These are phyloP conservation scores for Lathyrus aphaca DNA, from an alignment of 306 rosid genomes.

Conservation along the genomic window DNA sequence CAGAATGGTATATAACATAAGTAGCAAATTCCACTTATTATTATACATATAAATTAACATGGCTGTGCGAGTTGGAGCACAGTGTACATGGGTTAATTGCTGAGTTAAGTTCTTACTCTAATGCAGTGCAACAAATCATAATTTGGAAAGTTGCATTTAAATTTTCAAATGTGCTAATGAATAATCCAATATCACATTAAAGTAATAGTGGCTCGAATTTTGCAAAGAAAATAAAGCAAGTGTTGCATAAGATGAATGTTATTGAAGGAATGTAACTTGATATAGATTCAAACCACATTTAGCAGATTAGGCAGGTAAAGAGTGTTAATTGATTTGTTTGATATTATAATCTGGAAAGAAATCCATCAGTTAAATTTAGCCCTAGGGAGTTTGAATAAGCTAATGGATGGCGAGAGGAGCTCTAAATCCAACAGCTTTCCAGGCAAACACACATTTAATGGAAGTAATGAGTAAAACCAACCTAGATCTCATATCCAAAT, in stretches of 20 bases:
- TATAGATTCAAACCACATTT: constrained; percentile 20
- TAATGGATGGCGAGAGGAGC: constrained; percentile 13
- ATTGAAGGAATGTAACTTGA: constrained; percentile 18
- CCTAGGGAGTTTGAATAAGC: constrained; percentile 2
- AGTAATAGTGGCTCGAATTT: constrained; percentile 11
- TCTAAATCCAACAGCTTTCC: constrained; percentile 17
- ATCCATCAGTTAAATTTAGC: constrained; percentile 27
- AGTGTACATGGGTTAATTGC: constrained; percentile 13
- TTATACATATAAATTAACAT: background rate
- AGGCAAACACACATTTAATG: constrained; percentile 2
- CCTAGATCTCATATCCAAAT: no score
- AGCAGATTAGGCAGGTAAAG: constrained; percentile 16
- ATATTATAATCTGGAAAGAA: constrained; percentile 28
- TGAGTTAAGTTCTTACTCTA: constrained; percentile 2
- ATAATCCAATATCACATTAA: constrained; percentile 15
- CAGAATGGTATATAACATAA: constrained; percentile 16
- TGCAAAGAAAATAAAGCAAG: constrained; percentile 2
- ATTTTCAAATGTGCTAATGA: constrained; percentile 1
- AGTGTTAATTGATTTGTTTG: constrained; percentile 2
- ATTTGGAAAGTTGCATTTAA: constrained; percentile 6
- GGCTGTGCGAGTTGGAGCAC: background rate
- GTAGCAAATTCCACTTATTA: constrained; percentile 12
- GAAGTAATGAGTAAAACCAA: background rate
- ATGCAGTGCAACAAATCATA: constrained; percentile 21
- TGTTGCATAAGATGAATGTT: background rate